Base-by-base conservation (phyloP, 1,284 basidiomycete species). In the Flammula alnicola region DNA sequence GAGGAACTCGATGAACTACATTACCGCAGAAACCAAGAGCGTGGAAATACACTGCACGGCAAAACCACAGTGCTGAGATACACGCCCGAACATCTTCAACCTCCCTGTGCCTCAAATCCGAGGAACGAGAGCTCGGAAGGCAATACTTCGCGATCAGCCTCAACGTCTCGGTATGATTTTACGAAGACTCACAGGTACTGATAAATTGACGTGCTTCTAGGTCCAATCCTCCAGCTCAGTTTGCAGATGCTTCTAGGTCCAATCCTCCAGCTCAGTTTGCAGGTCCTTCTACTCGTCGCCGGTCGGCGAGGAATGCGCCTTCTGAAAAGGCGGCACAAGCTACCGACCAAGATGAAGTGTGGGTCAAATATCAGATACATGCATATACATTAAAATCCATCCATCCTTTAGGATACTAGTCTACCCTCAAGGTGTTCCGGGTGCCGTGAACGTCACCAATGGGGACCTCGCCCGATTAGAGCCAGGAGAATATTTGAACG, bases 401-500 rank as follows among this genome's bases (percentile, higher is more conserved):
- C 60, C 16, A 19, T 46, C 60, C 16, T 60, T 60, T 41, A 93
- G 91, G 5, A 79, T 94, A 26, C 73, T 94, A 35, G 80, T 85
- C 11, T 94, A 88, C 63, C 93, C 93, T 11, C 78, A 78, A 17
- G 73, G 74, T 12, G 82, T 83, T 1, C 78, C 82, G 5, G 86
- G 89, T 2, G 87, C 87, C 4, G 79, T 95, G 23, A 87, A 85
- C 56, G 80, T 96, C 61, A 93, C 85, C 12, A 78, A 79, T 32
- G 86, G 83, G n/a, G 95, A 97, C 60, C 65, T 86, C 16, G 77
- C 75, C 46, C 84, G 95, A 7, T 69, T 97, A 22, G 71, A 81
- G 38, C 85, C 85, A 1, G 82, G 82, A 19, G 91, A 95, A 64
- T 98, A 88, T 64, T 75, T 99, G 39, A 99, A 99, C 66, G 97